Evolutionary conservation across 331 rosid genomes (phyloP).

Genomic region (Stylosanthes scabra): DNA sequence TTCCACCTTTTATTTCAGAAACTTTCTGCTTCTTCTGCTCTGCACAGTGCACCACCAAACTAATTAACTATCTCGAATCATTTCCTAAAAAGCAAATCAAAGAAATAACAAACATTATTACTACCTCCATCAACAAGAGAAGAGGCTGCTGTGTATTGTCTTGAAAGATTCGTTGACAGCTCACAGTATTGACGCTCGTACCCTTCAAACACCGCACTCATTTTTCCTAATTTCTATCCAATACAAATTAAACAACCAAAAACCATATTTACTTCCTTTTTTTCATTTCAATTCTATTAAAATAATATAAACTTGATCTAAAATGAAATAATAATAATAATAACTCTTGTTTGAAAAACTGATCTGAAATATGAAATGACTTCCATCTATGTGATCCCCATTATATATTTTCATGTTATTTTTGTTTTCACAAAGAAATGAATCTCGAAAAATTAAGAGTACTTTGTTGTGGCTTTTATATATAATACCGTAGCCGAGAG

Average conservation of each 20-base stretch:
- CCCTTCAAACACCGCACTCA: conserved; percentile 68
- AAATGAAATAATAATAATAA: too few relatives aligned
- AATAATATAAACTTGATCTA: too few relatives aligned
- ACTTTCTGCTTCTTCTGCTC: conserved; percentile 57
- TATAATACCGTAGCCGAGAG: neutral
- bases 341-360: neutral
- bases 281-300: neutral
- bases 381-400: neutral
- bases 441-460: conserved; percentile 11
- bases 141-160: conserved; percentile 56
- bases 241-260: conserved; percentile 23
- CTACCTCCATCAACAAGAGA: conserved; percentile 62
- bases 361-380: neutral
- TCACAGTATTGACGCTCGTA: conserved; percentile 73
- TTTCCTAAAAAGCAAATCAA: neutral
- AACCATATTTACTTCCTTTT: conserved; percentile 13
- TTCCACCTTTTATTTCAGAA: conserved; percentile 56
- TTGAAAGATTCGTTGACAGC: conserved; percentile 54
- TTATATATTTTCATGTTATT: neutral
- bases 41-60: conserved; percentile 45
- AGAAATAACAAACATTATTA: neutral
- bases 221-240: conserved; percentile 39
- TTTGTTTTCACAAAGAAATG: neutral
- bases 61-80: neutral
- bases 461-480: conserved; percentile 1